Base-by-base conservation (phyloP, 768 basidiomycete genomes). In the Leccinum boreale region DNA sequence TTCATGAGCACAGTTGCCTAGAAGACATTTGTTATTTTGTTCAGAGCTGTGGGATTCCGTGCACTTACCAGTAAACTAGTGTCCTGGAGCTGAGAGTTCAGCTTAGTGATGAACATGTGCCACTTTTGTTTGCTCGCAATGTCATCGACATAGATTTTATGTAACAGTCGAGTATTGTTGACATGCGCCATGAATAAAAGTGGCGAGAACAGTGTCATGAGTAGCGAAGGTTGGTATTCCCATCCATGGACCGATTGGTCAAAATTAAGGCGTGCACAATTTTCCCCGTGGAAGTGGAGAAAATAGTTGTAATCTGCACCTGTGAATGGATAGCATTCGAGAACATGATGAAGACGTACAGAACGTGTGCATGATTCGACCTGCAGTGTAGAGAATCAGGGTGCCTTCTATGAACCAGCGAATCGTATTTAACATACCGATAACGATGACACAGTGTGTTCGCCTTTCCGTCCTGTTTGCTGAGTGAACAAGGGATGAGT, bases 1-100 rank as follows among this genome's bases (percentile, higher is more conserved):
- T 79, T 81, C 21, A 86, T 64, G 21, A 87, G 71, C 2, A 86
- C 82, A 1, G 81, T 82, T 1, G 78, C 79, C 84, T 86, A 47
- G 2, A 48, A 21, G 3, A 24, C 3, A 6, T 17, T n/a, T 2
- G 21, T 58, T 10, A 53, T 15, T 42, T 7, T 14, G 1, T 4
- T 11, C 19, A 17, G 3, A 10, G 47, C n/a, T 21, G 4, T 1
- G 17, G 4, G 6, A 33, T 15, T 15, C 19, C 2, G 17, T 44
- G 10, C 42, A 55, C 81, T 53, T 53, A 86, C 85, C 53, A 81
- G 78, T 19, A 84, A 77, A 49, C 78, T 80, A 44, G 81, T 78
- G 52, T 80, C 79, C 59, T 79, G 71, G 74, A 82, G 80, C 58
- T 86, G 79, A 6, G 73, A 71, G 24, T 73, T 77, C 23, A 85